Evolutionary conservation across 2,329 filamentous ascomycete species (phyloP).

Genomic region (Sporothrix brasiliensis): DNA sequence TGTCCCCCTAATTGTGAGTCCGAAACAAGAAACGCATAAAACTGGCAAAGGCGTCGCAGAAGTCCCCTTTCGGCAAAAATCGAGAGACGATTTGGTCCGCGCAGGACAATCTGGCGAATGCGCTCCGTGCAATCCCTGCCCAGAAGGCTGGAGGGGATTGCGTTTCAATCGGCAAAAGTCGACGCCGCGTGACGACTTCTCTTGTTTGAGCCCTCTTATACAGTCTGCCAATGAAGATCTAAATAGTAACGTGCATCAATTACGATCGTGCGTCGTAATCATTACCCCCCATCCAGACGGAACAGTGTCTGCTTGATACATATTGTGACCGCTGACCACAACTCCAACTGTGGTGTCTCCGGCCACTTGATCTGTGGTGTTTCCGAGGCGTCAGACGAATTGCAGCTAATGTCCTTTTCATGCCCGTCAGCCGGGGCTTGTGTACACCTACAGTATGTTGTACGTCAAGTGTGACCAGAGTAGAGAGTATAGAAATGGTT

Average conservation of each 20-base stretch:
- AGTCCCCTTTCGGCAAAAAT: conserved; percentile 26
- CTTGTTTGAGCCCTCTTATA: too few species aligned
- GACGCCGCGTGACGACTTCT: background rate
- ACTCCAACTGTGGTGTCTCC: background rate
- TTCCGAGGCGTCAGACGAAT: background rate
- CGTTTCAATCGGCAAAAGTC: conserved; percentile 28
- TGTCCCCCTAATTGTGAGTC: background rate
- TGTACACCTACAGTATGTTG: background rate
- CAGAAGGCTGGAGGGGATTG: background rate
- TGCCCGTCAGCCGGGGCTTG: background rate
- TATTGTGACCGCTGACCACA: background rate
- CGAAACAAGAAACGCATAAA: conserved; percentile 31
- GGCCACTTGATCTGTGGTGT: background rate
- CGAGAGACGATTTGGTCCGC: background rate
- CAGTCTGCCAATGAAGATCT: background rate
- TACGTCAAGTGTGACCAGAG: background rate
- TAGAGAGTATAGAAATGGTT: background rate
- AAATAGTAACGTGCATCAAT: background rate
- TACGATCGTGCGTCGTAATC: too few species aligned
- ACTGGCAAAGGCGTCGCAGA: conserved; percentile 12
- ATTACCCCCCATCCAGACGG: background rate
- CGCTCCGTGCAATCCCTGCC: conserved; percentile 10
- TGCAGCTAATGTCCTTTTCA: too few species aligned
- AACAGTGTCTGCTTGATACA: background rate
- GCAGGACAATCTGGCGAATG: background rate